Percentiles rank a stretch among this genome's conserved stretches.
Conservation (phyloP, 257 asterid species). For the Salvia rosmarinus region DNA sequence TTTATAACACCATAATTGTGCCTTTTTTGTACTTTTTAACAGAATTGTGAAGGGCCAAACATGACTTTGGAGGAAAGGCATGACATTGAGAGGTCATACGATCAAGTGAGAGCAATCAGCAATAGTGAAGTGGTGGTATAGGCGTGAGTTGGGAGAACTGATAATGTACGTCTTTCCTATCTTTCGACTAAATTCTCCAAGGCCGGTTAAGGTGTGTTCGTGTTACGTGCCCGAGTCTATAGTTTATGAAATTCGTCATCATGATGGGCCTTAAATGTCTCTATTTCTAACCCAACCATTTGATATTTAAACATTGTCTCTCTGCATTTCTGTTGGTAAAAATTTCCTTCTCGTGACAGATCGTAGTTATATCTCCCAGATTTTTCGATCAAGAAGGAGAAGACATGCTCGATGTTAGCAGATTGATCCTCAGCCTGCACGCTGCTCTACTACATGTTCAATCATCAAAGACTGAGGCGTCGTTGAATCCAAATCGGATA, state of each 20-base stretch:
- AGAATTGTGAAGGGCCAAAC: slow-evolving; percentile 54
- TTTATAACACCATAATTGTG: not conserved
- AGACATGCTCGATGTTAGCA: not conserved
- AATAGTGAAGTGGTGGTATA: slow-evolving; percentile 25
- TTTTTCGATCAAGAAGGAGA: not conserved
- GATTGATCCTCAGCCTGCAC: not conserved
- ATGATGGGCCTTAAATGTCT: not conserved
- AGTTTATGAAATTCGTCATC: not conserved
- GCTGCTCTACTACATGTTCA: not conserved
- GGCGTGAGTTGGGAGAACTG: slow-evolving; percentile 30
- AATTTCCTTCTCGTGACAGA: not conserved
- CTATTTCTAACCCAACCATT: not conserved
- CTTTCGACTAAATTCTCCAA: not conserved
- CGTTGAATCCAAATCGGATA: not conserved
- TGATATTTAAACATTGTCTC: not conserved
- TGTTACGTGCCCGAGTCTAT: not conserved
- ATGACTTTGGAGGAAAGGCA: slow-evolving; percentile 64
- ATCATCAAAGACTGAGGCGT: not conserved
- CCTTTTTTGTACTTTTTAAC: slow-evolving; percentile 34
- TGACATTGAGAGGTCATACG: slow-evolving; percentile 51
- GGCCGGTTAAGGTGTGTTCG: not conserved
- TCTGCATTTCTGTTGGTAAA: not conserved
- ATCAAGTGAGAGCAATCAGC: slow-evolving; percentile 43
- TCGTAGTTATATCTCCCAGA: not conserved
- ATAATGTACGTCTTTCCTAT: slow-evolving; percentile 10